These are phyloP conservation scores for Prunus mira DNA, from an alignment of 306 rosid genomes.

Conservation along the genomic window DNA sequence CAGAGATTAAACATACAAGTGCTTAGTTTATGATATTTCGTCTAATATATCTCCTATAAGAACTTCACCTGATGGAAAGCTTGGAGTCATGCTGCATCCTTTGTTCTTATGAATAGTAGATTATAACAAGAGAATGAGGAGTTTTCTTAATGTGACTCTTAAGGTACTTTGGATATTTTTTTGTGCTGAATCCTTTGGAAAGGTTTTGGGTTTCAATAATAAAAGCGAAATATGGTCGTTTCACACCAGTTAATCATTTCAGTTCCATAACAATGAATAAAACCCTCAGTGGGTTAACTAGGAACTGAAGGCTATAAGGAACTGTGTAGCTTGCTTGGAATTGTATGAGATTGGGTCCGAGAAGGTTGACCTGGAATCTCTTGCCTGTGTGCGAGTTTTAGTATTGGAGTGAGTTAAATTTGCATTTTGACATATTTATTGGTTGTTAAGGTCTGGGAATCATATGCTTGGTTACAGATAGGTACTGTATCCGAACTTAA, in stretches of 20 bases:
- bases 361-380: conserved; percentile 18
- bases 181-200: conserved; percentile 34
- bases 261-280: conserved; percentile 21
- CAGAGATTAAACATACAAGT: conserved; percentile 40
- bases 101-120: conserved; percentile 29
- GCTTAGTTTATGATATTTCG: conserved; percentile 33
- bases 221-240: conserved; percentile 27
- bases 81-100: conserved; percentile 40
- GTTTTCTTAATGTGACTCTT: conserved; percentile 31
- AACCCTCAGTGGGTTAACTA: conserved; percentile 31
- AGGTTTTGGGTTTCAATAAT: conserved; percentile 40
- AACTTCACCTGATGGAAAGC: conserved; percentile 39
- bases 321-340: conserved; percentile 2
- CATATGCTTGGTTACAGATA: background rate
- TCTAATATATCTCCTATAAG: conserved; percentile 29
- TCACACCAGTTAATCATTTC: conserved; percentile 29
- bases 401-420: conserved; percentile 8
- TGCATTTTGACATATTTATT: conserved; percentile 3
- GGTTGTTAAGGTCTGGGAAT: background rate
- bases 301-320: conserved; percentile 26
- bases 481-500: background rate
- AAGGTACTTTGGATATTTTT: conserved; percentile 38
- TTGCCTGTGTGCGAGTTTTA: conserved; percentile 15
- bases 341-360: conserved; percentile 12
- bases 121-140: conserved; percentile 31